Evolutionary conservation across 805 yeast genomes (phyloP).

Genomic region (Yarrowia sp.): DNA sequence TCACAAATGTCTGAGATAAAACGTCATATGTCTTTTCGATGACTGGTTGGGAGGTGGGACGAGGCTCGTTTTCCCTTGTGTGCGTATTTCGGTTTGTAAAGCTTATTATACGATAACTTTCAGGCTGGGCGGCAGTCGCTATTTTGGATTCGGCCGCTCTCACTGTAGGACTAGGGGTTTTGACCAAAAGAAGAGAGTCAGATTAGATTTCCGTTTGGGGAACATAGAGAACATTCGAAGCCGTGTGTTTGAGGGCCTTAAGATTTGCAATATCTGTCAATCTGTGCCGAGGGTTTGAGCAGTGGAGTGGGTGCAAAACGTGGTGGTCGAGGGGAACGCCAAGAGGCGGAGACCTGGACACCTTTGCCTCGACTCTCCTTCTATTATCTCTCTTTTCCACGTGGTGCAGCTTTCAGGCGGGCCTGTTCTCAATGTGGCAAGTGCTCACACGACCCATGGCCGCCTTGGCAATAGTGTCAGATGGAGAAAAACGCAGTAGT

Average conservation of each 20-base stretch:
- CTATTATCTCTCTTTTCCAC: conserved; percentile 1
- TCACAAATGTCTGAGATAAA: not conserved
- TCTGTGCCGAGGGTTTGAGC: conserved; percentile 2
- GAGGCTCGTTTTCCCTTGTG: not conserved
- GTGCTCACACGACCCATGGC: conserved; percentile 26
- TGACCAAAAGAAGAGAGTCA: conserved; percentile 52
- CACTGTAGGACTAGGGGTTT: not conserved
- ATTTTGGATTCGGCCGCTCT: conserved; percentile 1
- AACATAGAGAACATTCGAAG: not conserved
- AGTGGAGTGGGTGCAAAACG: not conserved
- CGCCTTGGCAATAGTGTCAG: conserved; percentile 25
- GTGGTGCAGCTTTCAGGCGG: conserved; percentile 16
- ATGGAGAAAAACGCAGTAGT: not conserved
- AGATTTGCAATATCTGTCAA: conserved; percentile 10
- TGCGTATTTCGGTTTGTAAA: not conserved
- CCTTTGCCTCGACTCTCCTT: too few species aligned
- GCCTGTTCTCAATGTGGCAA: not conserved
- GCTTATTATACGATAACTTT: conserved; percentile 12
- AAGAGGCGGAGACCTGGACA: conserved; percentile 1
- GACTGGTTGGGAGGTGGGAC: not conserved
- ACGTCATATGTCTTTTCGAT: not conserved
- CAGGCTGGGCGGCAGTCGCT: conserved; percentile 21
- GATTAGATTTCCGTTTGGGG: conserved; percentile 34
- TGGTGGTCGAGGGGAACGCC: not conserved
- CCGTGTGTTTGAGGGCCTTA: conserved; percentile 8